Conservation (phyloP, 2,329 filamentous ascomycete genomes). For the Bipolaris cookei region DNA sequence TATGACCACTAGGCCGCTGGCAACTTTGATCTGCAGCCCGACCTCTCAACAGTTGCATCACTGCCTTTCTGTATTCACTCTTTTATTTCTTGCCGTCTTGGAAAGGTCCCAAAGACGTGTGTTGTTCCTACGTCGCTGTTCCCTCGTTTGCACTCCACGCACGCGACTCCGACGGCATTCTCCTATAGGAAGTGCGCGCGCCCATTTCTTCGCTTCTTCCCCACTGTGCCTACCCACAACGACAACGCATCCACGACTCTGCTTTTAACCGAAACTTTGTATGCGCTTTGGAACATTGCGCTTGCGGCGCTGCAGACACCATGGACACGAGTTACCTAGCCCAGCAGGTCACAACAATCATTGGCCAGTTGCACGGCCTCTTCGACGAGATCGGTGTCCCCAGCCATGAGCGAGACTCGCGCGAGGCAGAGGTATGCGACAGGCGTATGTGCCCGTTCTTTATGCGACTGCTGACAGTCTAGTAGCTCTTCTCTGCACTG, state of each 20-base stretch:
- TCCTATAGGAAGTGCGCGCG: slow-evolving; percentile 5
- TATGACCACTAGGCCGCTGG: slow-evolving; percentile 30
- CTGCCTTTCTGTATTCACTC: slow-evolving; percentile 20
- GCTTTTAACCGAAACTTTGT: slow-evolving; percentile 30
- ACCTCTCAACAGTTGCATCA: slow-evolving; percentile 38
- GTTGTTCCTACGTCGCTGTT: slow-evolving; percentile 3
- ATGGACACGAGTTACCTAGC: slow-evolving; percentile 95
- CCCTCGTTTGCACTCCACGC: slow-evolving; percentile 20
- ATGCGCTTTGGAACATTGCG: slow-evolving; percentile 42
- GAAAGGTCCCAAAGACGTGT: background rate
- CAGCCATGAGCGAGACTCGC: slow-evolving; percentile 84
- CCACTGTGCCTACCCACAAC: slow-evolving; percentile 10
- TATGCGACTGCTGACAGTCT: slow-evolving; percentile 8
- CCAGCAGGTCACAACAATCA: slow-evolving; percentile 93
- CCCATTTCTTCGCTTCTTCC: slow-evolving; percentile 21
- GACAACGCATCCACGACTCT: slow-evolving; percentile 10
- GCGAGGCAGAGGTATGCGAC: slow-evolving; percentile 79
- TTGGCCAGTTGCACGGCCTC: slow-evolving; percentile 88
- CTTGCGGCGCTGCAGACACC: slow-evolving; percentile 44
- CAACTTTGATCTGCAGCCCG: slow-evolving; percentile 22
- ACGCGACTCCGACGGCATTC: background rate
- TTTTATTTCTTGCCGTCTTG: slow-evolving; percentile 3
- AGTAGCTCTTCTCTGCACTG: slow-evolving; percentile 84
- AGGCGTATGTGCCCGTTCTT: background rate
- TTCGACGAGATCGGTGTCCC: slow-evolving; percentile 99